phyloP scores from a whole-genome alignment of 2,329 filamentous ascomycete species.

The Colletotrichum sp. region DNA sequence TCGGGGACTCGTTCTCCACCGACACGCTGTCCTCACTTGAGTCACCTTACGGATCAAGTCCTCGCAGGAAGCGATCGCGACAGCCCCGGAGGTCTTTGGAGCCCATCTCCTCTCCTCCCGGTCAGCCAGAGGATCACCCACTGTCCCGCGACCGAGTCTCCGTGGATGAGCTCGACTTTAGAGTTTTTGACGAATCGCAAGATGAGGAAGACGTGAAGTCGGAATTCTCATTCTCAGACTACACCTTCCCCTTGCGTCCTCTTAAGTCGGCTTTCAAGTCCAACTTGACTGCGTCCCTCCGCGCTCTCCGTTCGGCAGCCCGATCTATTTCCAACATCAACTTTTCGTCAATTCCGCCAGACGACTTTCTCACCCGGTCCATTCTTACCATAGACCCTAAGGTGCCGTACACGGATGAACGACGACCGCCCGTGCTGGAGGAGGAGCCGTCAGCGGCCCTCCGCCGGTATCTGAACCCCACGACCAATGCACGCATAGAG shows the following conservation, averaged over 20 bases:
- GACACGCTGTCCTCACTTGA: conserved; percentile 54
- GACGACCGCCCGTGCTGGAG: conserved; percentile 64
- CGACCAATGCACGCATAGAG: conserved; percentile 54
- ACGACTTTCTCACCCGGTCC: conserved; percentile 71
- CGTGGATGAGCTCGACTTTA: conserved; percentile 49
- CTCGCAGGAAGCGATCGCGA: conserved; percentile 35
- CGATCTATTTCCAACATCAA: conserved; percentile 68
- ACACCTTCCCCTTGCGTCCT: conserved; percentile 48
- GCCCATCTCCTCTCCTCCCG: conserved; percentile 60
- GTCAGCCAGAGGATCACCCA: conserved; percentile 56
- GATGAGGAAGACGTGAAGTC: conserved; percentile 37
- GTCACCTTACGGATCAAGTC: conserved; percentile 48
- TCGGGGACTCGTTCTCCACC: conserved; percentile 59
- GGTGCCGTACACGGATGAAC: conserved; percentile 71
- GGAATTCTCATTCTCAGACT: conserved; percentile 30
- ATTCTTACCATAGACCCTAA: conserved; percentile 71
- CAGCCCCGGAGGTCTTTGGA: conserved; percentile 55
- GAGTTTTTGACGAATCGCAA: conserved; percentile 25
- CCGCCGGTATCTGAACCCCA: conserved; percentile 71
- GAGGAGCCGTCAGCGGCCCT: conserved; percentile 71
- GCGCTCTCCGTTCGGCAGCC: conserved; percentile 67
- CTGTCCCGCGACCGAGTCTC: conserved; percentile 54
- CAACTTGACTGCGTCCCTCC: conserved; percentile 70
- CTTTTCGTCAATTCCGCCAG: conserved; percentile 66
- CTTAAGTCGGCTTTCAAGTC: conserved; percentile 69